phyloP scores from a whole-genome alignment of 2,329 filamentous ascomycete genomes.

The Ophiostoma sp. region DNA sequence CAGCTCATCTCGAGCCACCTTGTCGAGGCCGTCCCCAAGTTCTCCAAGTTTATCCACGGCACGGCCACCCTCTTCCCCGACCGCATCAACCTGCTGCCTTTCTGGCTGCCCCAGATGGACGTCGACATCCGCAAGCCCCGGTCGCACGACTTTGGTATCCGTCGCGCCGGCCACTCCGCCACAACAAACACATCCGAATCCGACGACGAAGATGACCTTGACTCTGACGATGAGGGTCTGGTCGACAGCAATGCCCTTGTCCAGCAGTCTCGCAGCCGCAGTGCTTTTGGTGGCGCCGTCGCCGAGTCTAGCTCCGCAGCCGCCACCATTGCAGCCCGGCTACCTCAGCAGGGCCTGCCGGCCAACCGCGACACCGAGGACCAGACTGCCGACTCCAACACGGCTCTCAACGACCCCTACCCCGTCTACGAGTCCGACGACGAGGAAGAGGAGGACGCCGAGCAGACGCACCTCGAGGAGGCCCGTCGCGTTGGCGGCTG shows the following conservation, averaged over 20 bases:
- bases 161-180: constrained; percentile 67
- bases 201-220: constrained; percentile 51
- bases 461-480: constrained; percentile 65
- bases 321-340: constrained; percentile 24
- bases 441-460: constrained; percentile 63
- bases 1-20: constrained; percentile 89
- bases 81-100: constrained; percentile 84
- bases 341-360: constrained; percentile 34
- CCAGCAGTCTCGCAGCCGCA: constrained; percentile 33
- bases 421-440: constrained; percentile 90
- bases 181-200: constrained; percentile 74
- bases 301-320: constrained; percentile 39
- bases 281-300: neutral
- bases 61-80: constrained; percentile 80
- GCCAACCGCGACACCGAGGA: constrained; percentile 68
- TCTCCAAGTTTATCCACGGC: constrained; percentile 98
- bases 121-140: constrained; percentile 92
- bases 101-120: constrained; percentile 98
- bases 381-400: constrained; percentile 56
- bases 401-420: constrained; percentile 60
- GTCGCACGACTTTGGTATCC: constrained; percentile 85
- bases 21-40: constrained; percentile 97
- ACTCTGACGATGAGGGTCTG: constrained; percentile 65
- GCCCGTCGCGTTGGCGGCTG: constrained; percentile 71
- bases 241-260: constrained; percentile 40